Conservation (phyloP, 208 protist genomes). For the Acanthamoeba triangularis region DNA sequence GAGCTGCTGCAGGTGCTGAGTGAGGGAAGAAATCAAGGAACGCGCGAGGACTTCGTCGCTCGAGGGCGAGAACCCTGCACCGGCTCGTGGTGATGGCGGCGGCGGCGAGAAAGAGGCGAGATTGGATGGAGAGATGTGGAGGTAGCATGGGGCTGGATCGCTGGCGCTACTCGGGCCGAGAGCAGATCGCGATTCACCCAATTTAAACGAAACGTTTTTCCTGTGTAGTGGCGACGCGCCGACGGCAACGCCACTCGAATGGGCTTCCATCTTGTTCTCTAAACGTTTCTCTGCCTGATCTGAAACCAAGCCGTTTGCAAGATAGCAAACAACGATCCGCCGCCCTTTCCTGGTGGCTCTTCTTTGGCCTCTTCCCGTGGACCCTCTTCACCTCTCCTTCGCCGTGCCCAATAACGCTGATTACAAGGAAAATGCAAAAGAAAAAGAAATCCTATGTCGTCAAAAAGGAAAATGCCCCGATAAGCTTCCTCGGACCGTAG, state of each 20-base stretch:
- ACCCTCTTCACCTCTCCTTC: no score
- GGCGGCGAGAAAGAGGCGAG: constrained; percentile 12
- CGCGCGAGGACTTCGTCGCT: neutral
- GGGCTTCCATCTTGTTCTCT: neutral
- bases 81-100: neutral
- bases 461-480: neutral
- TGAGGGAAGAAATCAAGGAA: constrained; percentile 1
- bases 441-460: neutral
- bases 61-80: neutral
- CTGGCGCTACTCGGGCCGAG: neutral
- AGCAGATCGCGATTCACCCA: neutral
- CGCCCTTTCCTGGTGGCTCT: no score
- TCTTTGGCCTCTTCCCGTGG: no score
- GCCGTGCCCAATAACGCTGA: no score
- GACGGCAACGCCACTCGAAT: neutral
- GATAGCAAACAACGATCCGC: no score
- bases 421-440: neutral
- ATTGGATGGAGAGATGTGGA: neutral
- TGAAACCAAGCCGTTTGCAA: no score
- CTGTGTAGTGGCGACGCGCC: neutral
- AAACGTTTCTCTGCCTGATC: neutral
- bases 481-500: neutral
- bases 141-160: neutral
- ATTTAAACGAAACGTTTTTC: neutral
- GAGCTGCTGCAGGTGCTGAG: constrained; percentile 13